These are phyloP conservation scores for Debaryomycetaceae sp. DNA, from an alignment of 1,139 yeast genomes.

Conservation along the genomic window DNA sequence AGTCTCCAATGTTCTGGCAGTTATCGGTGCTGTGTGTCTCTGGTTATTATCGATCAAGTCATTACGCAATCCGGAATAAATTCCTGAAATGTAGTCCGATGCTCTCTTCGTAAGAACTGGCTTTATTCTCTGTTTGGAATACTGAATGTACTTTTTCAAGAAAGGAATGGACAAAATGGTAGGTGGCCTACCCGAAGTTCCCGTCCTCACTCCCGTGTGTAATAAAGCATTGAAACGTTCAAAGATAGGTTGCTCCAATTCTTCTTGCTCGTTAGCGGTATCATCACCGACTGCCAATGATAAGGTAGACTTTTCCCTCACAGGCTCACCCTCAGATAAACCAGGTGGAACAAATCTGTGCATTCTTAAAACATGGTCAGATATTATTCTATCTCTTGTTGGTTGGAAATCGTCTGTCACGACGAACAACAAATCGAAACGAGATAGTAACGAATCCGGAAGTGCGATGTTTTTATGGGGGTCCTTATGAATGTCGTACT, in stretches of 20 bases:
- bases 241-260: conserved; percentile 57
- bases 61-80: conserved; percentile 80
- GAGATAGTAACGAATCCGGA: conserved; percentile 93
- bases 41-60: conserved; percentile 70
- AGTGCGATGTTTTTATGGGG: conserved; percentile 96
- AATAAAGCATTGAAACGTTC: conserved; percentile 81
- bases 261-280: conserved; percentile 45
- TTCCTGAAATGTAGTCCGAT: conserved; percentile 72
- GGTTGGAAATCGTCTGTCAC: conserved; percentile 95
- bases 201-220: conserved; percentile 69
- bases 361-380: conserved; percentile 94
- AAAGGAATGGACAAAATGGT: conserved; percentile 78
- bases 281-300: conserved; percentile 80
- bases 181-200: conserved; percentile 44
- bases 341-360: conserved; percentile 91
- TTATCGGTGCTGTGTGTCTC: conserved; percentile 88
- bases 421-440: conserved; percentile 92
- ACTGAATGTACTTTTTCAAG: conserved; percentile 87
- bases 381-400: conserved; percentile 76
- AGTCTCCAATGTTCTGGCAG: conserved; percentile 97
- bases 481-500: conserved; percentile 92
- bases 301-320: conserved; percentile 69
- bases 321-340: conserved; percentile 88
- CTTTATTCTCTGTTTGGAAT: conserved; percentile 83
- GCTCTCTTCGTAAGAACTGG: conserved; percentile 83